Evolutionary conservation across 345 rosid species (phyloP), one percentile per base, ranked within the genome.

Genomic region (Euphorbia peplus): DNA sequence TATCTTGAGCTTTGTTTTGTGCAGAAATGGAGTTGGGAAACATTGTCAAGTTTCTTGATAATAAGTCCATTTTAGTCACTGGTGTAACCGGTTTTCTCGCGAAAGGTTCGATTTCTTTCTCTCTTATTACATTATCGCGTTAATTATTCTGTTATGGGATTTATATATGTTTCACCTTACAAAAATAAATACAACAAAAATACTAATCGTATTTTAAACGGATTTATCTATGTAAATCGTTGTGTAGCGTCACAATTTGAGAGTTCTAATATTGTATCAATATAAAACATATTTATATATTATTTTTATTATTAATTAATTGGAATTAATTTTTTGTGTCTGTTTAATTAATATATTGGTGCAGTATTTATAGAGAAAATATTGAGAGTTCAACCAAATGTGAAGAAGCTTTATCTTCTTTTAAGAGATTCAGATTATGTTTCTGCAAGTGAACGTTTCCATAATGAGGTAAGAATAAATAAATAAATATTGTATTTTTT

Each of bases 401-500:
- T 73, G 39, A 67, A 73, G 67, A 73, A 60, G 72, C 13, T 73
- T 19, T 73, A 60, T 61, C 72, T 73, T 29, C 77, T 73, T 48
- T 35, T 73, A 32, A 60, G 77, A 67, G 77, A 72, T n/a, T 22
- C 47, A 18, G 71, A 73, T 60, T 28, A 62, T 16, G 24, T 26
- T 12, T 66, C 77, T 67, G 77, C 72, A 11, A 56, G 24, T 56
- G n/a, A 56, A 25, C 60, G 60, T 28, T 56, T 56, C 7, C 35
- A 56, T 11, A 66, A 54, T 22, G 85, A 82, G 75, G 85, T 78
- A 52, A 10, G 12, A 32, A 6, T 32, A 0, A 5, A 8, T 8
- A 26, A 14, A 2, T 21, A n/a, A n/a, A n/a, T 50, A 18, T 22
- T 29, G 0, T 1, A 29, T 60, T 4, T 25, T 18, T 12, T 25